phyloP scores from a whole-genome alignment of 345 rosid genomes.

The Populus tremula region DNA sequence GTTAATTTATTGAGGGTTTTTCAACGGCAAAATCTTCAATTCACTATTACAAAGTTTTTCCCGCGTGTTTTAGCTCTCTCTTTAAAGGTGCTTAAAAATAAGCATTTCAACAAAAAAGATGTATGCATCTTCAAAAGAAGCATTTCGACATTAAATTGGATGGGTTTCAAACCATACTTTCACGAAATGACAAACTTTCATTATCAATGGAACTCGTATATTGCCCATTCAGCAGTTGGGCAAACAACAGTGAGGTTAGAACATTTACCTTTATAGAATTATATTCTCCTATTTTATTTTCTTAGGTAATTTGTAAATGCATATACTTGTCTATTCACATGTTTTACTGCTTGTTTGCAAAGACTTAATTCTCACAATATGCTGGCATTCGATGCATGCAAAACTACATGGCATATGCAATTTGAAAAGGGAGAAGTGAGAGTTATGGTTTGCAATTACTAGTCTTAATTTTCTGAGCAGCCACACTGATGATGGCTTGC shows the following conservation, averaged over 20 bases:
- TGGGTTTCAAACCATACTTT: too few relatives aligned
- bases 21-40: too few relatives aligned
- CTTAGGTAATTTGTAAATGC: not conserved
- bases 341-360: not conserved
- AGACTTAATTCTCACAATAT: slow-evolving; percentile 9
- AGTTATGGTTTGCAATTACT: slow-evolving; percentile 85
- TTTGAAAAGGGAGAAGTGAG: slow-evolving; percentile 96
- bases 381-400: slow-evolving; percentile 29
- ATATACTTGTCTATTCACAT: not conserved
- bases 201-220: slow-evolving; percentile 46
- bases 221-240: slow-evolving; percentile 89
- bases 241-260: slow-evolving; percentile 86
- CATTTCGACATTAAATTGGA: too few relatives aligned
- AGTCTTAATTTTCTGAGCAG: slow-evolving; percentile 29
- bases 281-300: not conserved
- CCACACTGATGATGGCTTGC: too few relatives aligned
- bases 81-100: too few relatives aligned
- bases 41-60: too few relatives aligned
- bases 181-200: too few relatives aligned
- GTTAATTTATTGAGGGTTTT: too few relatives aligned
- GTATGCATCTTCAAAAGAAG: too few relatives aligned
- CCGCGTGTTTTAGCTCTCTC: too few relatives aligned
- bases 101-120: too few relatives aligned
- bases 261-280: slow-evolving; percentile 6
- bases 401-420: slow-evolving; percentile 86